phyloP scores from a whole-genome alignment of 2,329 filamentous ascomycete genomes.

The Neonectria punicea region DNA sequence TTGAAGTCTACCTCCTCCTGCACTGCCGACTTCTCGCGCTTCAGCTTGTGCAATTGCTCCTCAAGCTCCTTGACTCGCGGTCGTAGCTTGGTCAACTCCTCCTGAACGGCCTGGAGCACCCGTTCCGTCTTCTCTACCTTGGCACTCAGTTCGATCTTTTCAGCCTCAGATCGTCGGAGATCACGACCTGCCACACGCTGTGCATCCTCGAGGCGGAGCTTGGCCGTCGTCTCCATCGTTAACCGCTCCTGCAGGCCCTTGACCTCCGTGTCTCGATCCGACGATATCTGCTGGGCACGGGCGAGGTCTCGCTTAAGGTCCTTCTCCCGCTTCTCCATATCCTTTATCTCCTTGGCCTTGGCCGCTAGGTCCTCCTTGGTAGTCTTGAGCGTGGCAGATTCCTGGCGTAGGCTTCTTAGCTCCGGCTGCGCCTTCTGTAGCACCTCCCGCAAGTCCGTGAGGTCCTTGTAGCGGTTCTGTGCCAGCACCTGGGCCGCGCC shows the following conservation, averaged over 20 bases:
- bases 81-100: conserved; percentile 76
- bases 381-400: conserved; percentile 78
- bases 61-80: conserved; percentile 74
- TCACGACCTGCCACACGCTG: conserved; percentile 80
- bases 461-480: conserved; percentile 86
- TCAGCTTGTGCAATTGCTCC: conserved; percentile 74
- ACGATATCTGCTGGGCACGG: conserved; percentile 73
- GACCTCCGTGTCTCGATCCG: conserved; percentile 82
- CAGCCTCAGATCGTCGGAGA: conserved; percentile 79
- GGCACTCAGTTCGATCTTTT: conserved; percentile 81
- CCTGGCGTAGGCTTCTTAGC: conserved; percentile 79
- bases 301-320: conserved; percentile 81
- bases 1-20: conserved; percentile 87
- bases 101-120: conserved; percentile 77
- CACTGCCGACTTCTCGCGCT: conserved; percentile 72
- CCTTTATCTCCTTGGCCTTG: conserved; percentile 70
- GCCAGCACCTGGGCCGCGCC: conserved; percentile 88
- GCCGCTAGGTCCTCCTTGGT: conserved; percentile 78
- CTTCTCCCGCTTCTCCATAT: conserved; percentile 84
- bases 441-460: conserved; percentile 81
- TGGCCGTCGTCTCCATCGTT: conserved; percentile 75
- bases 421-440: conserved; percentile 89
- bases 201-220: conserved; percentile 81
- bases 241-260: conserved; percentile 82
- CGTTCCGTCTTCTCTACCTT: conserved; percentile 75